phyloP scores from a whole-genome alignment of 495 filamentous ascomycete species.

The Daldinia vernicosa region DNA sequence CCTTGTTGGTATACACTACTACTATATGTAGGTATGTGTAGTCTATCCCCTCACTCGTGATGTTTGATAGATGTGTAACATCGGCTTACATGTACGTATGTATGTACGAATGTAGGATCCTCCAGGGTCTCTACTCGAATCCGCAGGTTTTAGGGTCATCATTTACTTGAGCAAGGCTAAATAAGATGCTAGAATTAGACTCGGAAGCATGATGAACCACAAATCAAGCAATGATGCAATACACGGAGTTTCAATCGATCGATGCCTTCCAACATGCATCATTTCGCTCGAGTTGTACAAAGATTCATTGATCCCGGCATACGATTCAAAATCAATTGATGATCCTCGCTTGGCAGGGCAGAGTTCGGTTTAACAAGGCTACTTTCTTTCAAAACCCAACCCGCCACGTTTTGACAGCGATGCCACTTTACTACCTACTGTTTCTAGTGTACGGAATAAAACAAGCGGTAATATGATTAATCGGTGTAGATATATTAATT shows the following conservation, averaged over 20 bases:
- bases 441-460: background rate
- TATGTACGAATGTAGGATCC: conserved; percentile 2
- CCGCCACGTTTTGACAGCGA: conserved; percentile 16
- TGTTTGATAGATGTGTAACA: conserved; percentile 31
- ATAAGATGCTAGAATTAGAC: conserved; percentile 7
- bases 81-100: conserved; percentile 9
- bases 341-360: conserved; percentile 31
- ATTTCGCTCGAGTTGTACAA: conserved; percentile 3
- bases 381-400: conserved; percentile 12
- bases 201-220: background rate
- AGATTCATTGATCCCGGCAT: background rate
- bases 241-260: background rate
- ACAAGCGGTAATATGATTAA: background rate
- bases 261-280: background rate
- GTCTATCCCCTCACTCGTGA: conserved; percentile 27
- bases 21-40: no score
- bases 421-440: background rate
- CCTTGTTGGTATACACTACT: conserved; percentile 19
- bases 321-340: conserved; percentile 7
- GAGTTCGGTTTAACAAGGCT: conserved; percentile 22
- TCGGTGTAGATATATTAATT: background rate
- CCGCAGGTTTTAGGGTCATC: conserved; percentile 10
- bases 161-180: background rate
- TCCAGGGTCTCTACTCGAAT: conserved; percentile 22
- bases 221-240: conserved; percentile 18